phyloP scores from a whole-genome alignment of 2,329 filamentous ascomycete genomes.

The Epichloe typhina region DNA sequence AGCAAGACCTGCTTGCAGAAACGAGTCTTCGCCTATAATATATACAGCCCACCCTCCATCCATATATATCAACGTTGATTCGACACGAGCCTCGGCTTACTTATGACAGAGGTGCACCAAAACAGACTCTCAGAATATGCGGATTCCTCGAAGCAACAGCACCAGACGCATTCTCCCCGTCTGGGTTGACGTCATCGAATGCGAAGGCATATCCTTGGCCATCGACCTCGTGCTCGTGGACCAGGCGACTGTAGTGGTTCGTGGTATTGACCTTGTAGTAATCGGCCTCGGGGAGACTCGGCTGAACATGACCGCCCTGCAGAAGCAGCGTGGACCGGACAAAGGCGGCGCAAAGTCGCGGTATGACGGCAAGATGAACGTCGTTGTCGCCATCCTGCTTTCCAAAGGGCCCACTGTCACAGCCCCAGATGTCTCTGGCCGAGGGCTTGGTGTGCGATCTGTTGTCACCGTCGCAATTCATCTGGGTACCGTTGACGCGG shows the following conservation, averaged over 20 bases:
- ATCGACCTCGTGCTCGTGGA: slow-evolving; percentile 47
- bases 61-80: background rate
- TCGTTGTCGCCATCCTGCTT: slow-evolving; percentile 23
- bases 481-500: slow-evolving; percentile 19
- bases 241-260: slow-evolving; percentile 45
- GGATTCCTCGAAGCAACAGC: slow-evolving; percentile 15
- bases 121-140: slow-evolving; percentile 16
- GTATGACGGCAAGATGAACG: slow-evolving; percentile 29
- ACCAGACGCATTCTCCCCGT: slow-evolving; percentile 37
- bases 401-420: slow-evolving; percentile 34
- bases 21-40: background rate
- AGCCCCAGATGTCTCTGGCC: slow-evolving; percentile 35
- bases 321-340: slow-evolving; percentile 32
- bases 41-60: too few relatives aligned
- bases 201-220: slow-evolving; percentile 51
- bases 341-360: slow-evolving; percentile 39
- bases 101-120: slow-evolving; percentile 11
- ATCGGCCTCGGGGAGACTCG: slow-evolving; percentile 18
- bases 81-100: background rate
- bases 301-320: slow-evolving; percentile 33
- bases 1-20: too few relatives aligned
- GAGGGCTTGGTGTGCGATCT: slow-evolving; percentile 29
- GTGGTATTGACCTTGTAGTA: slow-evolving; percentile 35
- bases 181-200: slow-evolving; percentile 53
- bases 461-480: slow-evolving; percentile 30